These are phyloP conservation scores for Irineochytrium annulatum DNA, from an alignment of 192 early-diverging fungal species.

Conservation along the genomic window DNA sequence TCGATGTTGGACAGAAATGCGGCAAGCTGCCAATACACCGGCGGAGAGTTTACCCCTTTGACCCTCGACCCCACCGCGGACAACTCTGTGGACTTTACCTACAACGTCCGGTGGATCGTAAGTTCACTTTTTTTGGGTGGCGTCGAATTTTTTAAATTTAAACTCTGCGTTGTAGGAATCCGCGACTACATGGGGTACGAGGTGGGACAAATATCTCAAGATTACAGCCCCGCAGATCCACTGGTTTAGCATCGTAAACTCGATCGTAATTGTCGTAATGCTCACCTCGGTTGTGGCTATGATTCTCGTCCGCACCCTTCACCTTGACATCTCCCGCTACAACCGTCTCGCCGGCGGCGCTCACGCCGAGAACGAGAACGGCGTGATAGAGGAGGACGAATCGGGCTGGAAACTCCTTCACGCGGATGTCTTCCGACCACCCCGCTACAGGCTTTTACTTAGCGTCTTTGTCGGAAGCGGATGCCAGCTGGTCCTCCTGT, in stretches of 20 bases:
- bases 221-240: constrained; percentile 44
- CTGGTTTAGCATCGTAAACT: constrained; percentile 60
- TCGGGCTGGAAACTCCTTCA: constrained; percentile 64
- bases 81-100: constrained; percentile 42
- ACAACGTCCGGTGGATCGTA: constrained; percentile 47
- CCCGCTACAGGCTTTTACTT: constrained; percentile 40
- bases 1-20: constrained; percentile 23
- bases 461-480: constrained; percentile 53
- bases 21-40: constrained; percentile 16
- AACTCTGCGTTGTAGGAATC: constrained; percentile 13
- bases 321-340: constrained; percentile 55
- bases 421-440: constrained; percentile 56
- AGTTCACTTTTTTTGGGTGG: too few relatives aligned
- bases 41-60: constrained; percentile 5
- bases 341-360: too few relatives aligned
- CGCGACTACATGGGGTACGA: constrained; percentile 43
- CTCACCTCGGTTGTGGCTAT: constrained; percentile 54
- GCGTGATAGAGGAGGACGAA: too few relatives aligned
- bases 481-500: constrained; percentile 51
- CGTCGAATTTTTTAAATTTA: too few relatives aligned
- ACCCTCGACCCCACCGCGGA: constrained; percentile 13
- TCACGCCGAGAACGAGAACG: constrained; percentile 34
- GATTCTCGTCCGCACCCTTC: constrained; percentile 52
- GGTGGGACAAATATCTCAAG: constrained; percentile 31
- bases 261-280: constrained; percentile 51